Conservation (phyloP, 495 filamentous ascomycete species). For the Penicillium diatomitis region DNA sequence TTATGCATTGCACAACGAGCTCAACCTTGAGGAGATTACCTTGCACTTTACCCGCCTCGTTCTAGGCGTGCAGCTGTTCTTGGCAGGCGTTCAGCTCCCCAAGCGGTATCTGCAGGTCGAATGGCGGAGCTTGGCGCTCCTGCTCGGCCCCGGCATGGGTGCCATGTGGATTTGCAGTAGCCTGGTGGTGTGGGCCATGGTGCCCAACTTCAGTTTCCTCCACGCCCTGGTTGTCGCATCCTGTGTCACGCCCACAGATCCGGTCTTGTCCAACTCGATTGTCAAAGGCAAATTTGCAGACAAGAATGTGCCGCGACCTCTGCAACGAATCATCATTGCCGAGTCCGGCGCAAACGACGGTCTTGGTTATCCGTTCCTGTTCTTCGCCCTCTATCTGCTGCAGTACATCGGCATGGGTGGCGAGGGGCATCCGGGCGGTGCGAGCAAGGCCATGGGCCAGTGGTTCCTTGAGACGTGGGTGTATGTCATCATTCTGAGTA, state of each 20-base stretch:
- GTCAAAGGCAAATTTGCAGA: slow-evolving; percentile 93
- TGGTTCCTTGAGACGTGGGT: slow-evolving; percentile 88
- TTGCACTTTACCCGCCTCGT: slow-evolving; percentile 82
- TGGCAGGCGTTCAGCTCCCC: slow-evolving; percentile 87
- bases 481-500: slow-evolving; percentile 72
- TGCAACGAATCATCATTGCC: slow-evolving; percentile 82
- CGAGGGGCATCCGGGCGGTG: slow-evolving; percentile 46
- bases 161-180: slow-evolving; percentile 83
- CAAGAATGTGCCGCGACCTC: slow-evolving; percentile 69
- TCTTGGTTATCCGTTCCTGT: slow-evolving; percentile 87
- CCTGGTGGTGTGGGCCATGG: slow-evolving; percentile 68
- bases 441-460: slow-evolving; percentile 57
- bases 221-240: slow-evolving; percentile 71
- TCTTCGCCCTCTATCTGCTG: slow-evolving; percentile 74
- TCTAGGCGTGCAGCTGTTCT: slow-evolving; percentile 81
- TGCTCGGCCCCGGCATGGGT: slow-evolving; percentile 81
- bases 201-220: slow-evolving; percentile 64
- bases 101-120: slow-evolving; percentile 71
- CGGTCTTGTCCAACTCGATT: slow-evolving; percentile 79
- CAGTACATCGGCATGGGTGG: slow-evolving; percentile 60
- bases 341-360: slow-evolving; percentile 92
- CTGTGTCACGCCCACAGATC: slow-evolving; percentile 88
- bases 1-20: slow-evolving; percentile 56
- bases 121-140: slow-evolving; percentile 67
- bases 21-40: slow-evolving; percentile 56